A percentile compares a stretch with the other conserved stretches of the same genome.
These are phyloP conservation scores for Malus asiatica DNA, from an alignment of 306 rosid species.

Conservation along the genomic window DNA sequence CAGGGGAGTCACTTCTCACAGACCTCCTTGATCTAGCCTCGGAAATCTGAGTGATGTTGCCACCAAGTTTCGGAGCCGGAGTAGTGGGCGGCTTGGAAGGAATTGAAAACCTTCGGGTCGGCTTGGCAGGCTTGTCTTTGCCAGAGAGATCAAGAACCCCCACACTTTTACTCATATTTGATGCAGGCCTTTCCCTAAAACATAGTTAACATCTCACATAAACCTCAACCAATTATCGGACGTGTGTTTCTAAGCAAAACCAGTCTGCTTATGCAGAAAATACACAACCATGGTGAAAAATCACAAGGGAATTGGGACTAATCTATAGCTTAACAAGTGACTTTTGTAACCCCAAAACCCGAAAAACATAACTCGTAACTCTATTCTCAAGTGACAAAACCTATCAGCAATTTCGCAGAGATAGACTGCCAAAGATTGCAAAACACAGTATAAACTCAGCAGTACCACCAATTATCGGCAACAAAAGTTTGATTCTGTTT, in stretches of 20 bases:
- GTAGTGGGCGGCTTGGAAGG: constrained; percentile 50
- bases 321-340: not conserved
- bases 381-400: not conserved
- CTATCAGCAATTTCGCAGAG: not conserved
- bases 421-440: not conserved
- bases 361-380: not conserved
- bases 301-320: no score
- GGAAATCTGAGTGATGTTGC: constrained; percentile 64
- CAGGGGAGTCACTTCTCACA: constrained; percentile 53
- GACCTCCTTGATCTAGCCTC: constrained; percentile 48
- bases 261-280: not conserved
- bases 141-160: constrained; percentile 70
- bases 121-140: constrained; percentile 78
- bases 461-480: not conserved
- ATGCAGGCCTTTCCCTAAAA: constrained; percentile 44
- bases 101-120: constrained; percentile 77
- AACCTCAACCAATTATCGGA: not conserved
- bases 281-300: not conserved
- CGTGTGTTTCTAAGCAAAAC: not conserved
- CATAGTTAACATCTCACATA: not conserved
- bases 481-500: not conserved
- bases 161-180: constrained; percentile 68
- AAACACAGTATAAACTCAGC: not conserved
- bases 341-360: not conserved
- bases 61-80: constrained; percentile 41